Evolutionary conservation across 805 yeast species (phyloP).

Genomic region (Saccharomyces mikatae): DNA sequence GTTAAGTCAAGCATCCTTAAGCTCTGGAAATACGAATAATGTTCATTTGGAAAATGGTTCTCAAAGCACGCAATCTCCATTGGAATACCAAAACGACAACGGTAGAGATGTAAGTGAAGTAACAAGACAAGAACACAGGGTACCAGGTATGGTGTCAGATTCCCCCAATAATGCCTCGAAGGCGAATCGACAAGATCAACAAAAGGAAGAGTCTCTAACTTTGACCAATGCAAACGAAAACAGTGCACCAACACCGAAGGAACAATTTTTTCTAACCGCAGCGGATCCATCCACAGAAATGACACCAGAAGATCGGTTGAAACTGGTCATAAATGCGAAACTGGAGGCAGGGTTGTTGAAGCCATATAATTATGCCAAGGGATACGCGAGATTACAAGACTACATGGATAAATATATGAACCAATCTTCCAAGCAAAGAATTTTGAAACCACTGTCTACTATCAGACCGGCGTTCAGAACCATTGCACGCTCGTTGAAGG

Average conservation of each 20-base stretch:
- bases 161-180: background rate
- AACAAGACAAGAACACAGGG: background rate
- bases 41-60: background rate
- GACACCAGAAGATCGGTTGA: slow-evolving; percentile 86
- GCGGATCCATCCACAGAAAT: slow-evolving; percentile 94
- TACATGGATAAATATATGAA: slow-evolving; percentile 94
- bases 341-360: slow-evolving; percentile 85
- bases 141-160: background rate
- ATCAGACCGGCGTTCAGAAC: slow-evolving; percentile 92
- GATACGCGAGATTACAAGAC: slow-evolving; percentile 79
- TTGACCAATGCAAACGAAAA: background rate
- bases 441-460: slow-evolving; percentile 73
- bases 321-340: slow-evolving; percentile 90
- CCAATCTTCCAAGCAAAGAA: slow-evolving; percentile 70
- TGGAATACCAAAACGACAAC: background rate
- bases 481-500: slow-evolving; percentile 81
- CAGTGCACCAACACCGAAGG: slow-evolving; percentile 65
- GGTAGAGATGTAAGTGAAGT: background rate
- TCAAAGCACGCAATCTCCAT: background rate
- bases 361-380: slow-evolving; percentile 90
- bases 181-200: slow-evolving; percentile 6
- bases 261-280: slow-evolving; percentile 88
- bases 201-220: slow-evolving; percentile 15
- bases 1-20: slow-evolving; percentile 15
- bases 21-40: background rate